phyloP scores from a whole-genome alignment of 768 basidiomycete genomes.

The Mycena crocata region DNA sequence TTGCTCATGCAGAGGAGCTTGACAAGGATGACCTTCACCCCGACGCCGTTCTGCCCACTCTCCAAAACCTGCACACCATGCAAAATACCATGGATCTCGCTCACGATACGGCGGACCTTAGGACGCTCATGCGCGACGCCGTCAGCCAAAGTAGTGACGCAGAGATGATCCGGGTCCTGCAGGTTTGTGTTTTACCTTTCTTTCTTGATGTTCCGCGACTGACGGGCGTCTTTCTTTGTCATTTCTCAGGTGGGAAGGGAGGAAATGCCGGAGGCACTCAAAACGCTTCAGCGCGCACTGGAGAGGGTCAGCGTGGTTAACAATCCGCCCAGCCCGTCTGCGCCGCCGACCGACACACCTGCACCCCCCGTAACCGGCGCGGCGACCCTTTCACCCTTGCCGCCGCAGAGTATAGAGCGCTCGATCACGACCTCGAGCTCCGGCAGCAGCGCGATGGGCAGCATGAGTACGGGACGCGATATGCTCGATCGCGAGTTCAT shows the following conservation, averaged over 20 bases:
- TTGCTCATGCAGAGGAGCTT: slow-evolving; percentile 11
- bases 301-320: slow-evolving; percentile 38
- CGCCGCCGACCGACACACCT: slow-evolving; percentile 2
- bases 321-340: slow-evolving; percentile 26
- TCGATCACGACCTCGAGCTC: slow-evolving; percentile 34
- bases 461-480: slow-evolving; percentile 42
- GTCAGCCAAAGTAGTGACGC: slow-evolving; percentile 54
- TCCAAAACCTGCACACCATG: slow-evolving; percentile 38
- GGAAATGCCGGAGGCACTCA: slow-evolving; percentile 67
- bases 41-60: slow-evolving; percentile 30
- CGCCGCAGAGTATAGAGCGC: slow-evolving; percentile 31
- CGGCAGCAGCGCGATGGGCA: slow-evolving; percentile 25
- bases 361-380: not conserved
- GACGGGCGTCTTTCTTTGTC: no score
- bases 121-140: slow-evolving; percentile 52
- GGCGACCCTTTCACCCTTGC: slow-evolving; percentile 8
- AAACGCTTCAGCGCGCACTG: slow-evolving; percentile 63
- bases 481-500: slow-evolving; percentile 78
- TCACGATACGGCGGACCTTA: slow-evolving; percentile 45
- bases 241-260: slow-evolving; percentile 50
- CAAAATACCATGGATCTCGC: slow-evolving; percentile 49
- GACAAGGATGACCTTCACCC: slow-evolving; percentile 13
- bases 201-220: not conserved
- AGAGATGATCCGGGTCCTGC: slow-evolving; percentile 56
- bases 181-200: slow-evolving; percentile 40